phyloP scores from a whole-genome alignment of 768 basidiomycete genomes.

The Xerocomellus amylosporus region DNA sequence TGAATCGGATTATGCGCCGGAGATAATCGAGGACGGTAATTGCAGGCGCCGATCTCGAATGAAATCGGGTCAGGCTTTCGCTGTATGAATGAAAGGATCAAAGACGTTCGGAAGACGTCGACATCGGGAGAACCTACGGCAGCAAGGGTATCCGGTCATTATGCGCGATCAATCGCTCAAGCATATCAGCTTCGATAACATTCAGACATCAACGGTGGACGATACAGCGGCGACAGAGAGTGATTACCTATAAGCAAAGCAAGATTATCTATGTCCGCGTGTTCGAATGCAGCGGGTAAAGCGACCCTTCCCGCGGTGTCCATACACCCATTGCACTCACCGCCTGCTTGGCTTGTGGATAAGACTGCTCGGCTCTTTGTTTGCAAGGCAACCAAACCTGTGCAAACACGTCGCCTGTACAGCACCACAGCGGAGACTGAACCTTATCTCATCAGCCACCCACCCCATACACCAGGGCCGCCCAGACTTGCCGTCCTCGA shows the following conservation, averaged over 20 bases:
- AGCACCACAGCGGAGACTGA: slow-evolving; percentile 52
- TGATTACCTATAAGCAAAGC: slow-evolving; percentile 81
- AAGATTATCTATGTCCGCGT: slow-evolving; percentile 78
- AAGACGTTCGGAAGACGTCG: slow-evolving; percentile 13
- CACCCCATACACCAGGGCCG: slow-evolving; percentile 2
- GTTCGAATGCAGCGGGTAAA: slow-evolving; percentile 82
- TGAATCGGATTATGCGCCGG: slow-evolving; percentile 89
- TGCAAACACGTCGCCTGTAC: slow-evolving; percentile 50
- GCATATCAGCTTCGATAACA: slow-evolving; percentile 78
- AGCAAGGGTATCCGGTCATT: slow-evolving; percentile 94
- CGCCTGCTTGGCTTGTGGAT: slow-evolving; percentile 29
- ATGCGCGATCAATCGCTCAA: slow-evolving; percentile 89
- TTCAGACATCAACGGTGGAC: slow-evolving; percentile 15
- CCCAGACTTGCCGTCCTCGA: slow-evolving; percentile 14
- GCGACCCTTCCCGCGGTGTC: slow-evolving; percentile 74
- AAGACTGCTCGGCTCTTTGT: background rate
- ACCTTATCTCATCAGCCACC: slow-evolving; percentile 47
- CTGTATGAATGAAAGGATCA: slow-evolving; percentile 39
- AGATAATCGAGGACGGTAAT: slow-evolving; percentile 93
- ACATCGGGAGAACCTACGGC: slow-evolving; percentile 51
- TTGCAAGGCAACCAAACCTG: slow-evolving; percentile 31
- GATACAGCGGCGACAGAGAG: slow-evolving; percentile 25
- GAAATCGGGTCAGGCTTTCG: slow-evolving; percentile 91
- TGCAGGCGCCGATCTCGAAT: slow-evolving; percentile 85
- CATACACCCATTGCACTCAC: slow-evolving; percentile 73